A percentile compares a stretch with the other conserved stretches of the same genome.
Conservation (phyloP, 78 protist genomes). For the Monocercomonoides exilis region DNA sequence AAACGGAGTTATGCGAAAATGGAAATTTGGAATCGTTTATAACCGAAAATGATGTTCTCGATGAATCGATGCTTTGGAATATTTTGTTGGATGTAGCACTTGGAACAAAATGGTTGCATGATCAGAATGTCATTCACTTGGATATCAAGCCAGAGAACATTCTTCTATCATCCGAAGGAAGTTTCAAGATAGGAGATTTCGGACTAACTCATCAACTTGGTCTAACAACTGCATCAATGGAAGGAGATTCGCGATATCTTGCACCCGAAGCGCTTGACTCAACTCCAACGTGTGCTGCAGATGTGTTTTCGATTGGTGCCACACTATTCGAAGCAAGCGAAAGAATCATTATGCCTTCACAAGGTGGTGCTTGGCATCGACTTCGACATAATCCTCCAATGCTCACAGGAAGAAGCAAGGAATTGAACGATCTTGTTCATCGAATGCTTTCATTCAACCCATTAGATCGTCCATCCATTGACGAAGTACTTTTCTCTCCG, state of each 20-base stretch:
- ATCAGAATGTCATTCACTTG: conserved; percentile 50
- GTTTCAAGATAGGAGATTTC: conserved; percentile 63
- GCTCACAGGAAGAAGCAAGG: neutral
- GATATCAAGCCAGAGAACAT: conserved; percentile 75
- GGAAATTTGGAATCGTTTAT: conserved; percentile 42
- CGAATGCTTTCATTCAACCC: neutral
- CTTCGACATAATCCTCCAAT: neutral
- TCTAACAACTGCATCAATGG: conserved; percentile 13
- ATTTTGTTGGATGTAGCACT: conserved; percentile 40
- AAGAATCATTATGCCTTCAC: conserved; percentile 49
- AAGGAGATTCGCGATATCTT: conserved; percentile 47
- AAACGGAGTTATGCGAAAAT: conserved; percentile 47
- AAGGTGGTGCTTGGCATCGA: conserved; percentile 54
- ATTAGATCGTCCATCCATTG: neutral
- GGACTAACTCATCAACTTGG: conserved; percentile 39
- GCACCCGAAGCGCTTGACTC: conserved; percentile 48
- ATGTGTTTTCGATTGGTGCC: conserved; percentile 49
- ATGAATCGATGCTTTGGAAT: conserved; percentile 48
- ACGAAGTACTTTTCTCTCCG: neutral
- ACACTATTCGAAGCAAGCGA: conserved; percentile 49
- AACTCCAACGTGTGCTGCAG: conserved; percentile 24
- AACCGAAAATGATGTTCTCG: neutral
- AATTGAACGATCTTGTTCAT: neutral
- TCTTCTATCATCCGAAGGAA: conserved; percentile 33
- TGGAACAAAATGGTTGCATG: conserved; percentile 56